These are phyloP conservation scores for Alopecurus myosuroides DNA, from an alignment of 176 grass and related monocot species.

Conservation along the genomic window DNA sequence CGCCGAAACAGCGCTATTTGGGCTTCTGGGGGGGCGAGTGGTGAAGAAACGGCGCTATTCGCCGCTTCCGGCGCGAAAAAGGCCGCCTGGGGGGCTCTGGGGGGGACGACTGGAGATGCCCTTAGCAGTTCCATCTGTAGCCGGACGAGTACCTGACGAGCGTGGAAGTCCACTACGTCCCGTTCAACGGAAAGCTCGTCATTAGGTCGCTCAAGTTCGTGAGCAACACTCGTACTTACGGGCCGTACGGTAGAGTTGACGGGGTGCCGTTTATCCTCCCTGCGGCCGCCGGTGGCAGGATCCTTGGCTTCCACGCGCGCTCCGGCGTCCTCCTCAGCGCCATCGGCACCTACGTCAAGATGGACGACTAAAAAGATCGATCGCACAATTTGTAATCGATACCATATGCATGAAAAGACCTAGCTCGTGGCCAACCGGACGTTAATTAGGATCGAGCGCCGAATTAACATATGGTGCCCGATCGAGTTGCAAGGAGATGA, in stretches of 20 bases:
- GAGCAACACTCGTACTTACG: background rate
- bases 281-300: background rate
- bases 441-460: too few relatives aligned
- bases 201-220: background rate
- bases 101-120: too few relatives aligned
- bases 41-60: too few relatives aligned
- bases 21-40: too few relatives aligned
- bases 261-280: background rate
- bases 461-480: too few relatives aligned
- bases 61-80: too few relatives aligned
- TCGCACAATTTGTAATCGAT: background rate
- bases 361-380: background rate
- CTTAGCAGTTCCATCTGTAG: background rate
- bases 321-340: background rate
- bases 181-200: background rate
- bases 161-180: background rate
- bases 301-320: background rate
- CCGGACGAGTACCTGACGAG: background rate
- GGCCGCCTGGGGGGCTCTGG: too few relatives aligned
- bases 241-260: background rate
- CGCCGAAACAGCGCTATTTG: too few relatives aligned
- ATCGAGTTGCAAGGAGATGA: too few relatives aligned
- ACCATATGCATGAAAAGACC: too few relatives aligned
- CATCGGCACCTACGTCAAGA: background rate
- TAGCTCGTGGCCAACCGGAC: too few relatives aligned